These are phyloP conservation scores for Astragalus glycyphyllos DNA, from an alignment of 306 rosid genomes.

Conservation along the genomic window DNA sequence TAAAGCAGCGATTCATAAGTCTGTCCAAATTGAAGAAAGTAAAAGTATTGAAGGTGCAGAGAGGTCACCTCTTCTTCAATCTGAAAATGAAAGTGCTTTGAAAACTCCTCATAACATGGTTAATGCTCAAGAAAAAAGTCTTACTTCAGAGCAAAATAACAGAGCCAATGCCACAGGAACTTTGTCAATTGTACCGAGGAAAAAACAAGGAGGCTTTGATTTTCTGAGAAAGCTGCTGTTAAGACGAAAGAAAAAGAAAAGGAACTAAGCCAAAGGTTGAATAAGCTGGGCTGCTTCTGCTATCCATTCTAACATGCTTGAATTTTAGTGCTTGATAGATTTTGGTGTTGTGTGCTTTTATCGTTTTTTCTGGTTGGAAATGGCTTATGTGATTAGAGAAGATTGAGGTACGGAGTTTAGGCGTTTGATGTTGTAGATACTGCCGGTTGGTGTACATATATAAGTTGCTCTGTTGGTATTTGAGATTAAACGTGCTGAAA, in stretches of 20 bases:
- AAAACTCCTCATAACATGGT: conserved; percentile 37
- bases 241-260: conserved; percentile 59
- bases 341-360: conserved; percentile 23
- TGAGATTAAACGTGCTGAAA: conserved; percentile 28
- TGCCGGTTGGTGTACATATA: conserved; percentile 43
- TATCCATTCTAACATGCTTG: conserved; percentile 3
- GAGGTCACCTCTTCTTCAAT: conserved; percentile 41
- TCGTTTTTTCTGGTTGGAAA: conserved; percentile 20
- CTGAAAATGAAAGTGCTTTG: conserved; percentile 40
- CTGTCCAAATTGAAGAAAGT: conserved; percentile 44
- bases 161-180: conserved; percentile 42
- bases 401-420: conserved; percentile 36
- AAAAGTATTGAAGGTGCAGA: conserved; percentile 38
- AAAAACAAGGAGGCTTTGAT: conserved; percentile 62
- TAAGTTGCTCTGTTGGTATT: conserved; percentile 37
- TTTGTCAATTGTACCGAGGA: conserved; percentile 55
- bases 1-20: conserved; percentile 32
- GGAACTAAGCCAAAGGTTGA: conserved; percentile 48
- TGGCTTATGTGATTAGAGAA: conserved; percentile 39
- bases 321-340: background rate
- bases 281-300: background rate
- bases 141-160: conserved; percentile 43
- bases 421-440: conserved; percentile 41
- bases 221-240: conserved; percentile 66
- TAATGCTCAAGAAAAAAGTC: conserved; percentile 34